phyloP scores from a whole-genome alignment of 177 flowering plant genomes.

The Vitis hybrid region DNA sequence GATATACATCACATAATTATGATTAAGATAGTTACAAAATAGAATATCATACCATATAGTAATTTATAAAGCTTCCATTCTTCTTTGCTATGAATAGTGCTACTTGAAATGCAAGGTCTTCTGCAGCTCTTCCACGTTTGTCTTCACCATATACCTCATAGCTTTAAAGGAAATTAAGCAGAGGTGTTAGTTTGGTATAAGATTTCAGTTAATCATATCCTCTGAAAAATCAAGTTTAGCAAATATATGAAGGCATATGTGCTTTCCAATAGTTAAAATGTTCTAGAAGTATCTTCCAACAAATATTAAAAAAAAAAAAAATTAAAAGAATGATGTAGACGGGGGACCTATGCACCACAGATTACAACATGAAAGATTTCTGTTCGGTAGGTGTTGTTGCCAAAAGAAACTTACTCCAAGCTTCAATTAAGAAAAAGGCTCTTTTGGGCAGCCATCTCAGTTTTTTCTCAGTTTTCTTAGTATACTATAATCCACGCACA shows the following conservation, averaged over 20 bases:
- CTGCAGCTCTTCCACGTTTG: conserved; percentile 46
- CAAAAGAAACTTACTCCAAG: no score
- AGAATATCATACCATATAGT: conserved; percentile 71
- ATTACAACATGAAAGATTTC: no score
- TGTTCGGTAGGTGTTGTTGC: no score
- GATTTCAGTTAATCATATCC: background rate
- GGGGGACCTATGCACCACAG: no score
- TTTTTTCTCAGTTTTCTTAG: no score
- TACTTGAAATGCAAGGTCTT: conserved; percentile 74
- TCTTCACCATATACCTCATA: conserved; percentile 62
- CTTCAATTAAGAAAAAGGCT: no score
- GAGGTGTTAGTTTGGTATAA: background rate
- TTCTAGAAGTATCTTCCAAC: no score
- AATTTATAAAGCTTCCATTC: conserved; percentile 75
- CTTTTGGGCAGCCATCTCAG: no score
- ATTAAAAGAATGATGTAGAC: no score
- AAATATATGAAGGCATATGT: background rate
- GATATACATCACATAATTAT: background rate
- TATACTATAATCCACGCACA: no score
- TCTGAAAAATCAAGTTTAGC: background rate
- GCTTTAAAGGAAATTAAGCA: conserved; percentile 28
- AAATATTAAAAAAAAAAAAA: no score
- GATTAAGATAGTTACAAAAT: background rate
- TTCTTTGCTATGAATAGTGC: conserved; percentile 64
- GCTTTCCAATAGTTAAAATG: background rate